phyloP scores from a whole-genome alignment of 495 filamentous ascomycete genomes.

The Neurospora terricola region DNA sequence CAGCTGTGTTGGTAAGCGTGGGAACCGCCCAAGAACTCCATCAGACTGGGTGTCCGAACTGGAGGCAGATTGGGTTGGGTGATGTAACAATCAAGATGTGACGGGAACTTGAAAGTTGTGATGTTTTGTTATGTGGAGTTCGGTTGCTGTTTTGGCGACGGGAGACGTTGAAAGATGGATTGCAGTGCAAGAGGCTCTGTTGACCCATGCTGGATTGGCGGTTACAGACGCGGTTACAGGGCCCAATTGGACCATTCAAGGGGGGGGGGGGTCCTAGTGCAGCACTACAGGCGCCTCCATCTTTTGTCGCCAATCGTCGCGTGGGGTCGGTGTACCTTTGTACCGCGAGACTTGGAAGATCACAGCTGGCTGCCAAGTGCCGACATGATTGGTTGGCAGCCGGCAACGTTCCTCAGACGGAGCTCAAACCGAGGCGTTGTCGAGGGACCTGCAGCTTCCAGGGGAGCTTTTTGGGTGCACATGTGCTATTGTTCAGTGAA shows the following conservation, averaged over 20 bases:
- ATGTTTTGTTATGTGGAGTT: neutral
- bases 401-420: neutral
- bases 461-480: neutral
- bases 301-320: neutral
- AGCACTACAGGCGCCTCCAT: neutral
- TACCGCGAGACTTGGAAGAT: neutral
- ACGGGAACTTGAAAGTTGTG: neutral
- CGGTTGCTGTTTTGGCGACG: neutral
- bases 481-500: neutral
- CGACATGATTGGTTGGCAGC: neutral
- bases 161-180: neutral
- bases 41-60: neutral
- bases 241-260: neutral
- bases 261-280: neutral
- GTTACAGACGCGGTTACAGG: neutral
- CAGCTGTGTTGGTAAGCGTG: neutral
- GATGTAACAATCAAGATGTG: neutral
- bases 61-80: too few relatives aligned
- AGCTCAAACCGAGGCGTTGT: neutral
- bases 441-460: neutral
- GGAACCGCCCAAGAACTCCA: constrained; percentile 3
- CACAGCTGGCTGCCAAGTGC: neutral
- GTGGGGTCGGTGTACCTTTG: neutral
- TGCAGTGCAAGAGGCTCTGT: neutral
- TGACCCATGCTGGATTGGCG: neutral